A percentile compares a stretch with the other conserved stretches of the same genome.
Evolutionary conservation across 2,329 filamentous ascomycete species (phyloP).

Genomic region (Epichloe festucae): DNA sequence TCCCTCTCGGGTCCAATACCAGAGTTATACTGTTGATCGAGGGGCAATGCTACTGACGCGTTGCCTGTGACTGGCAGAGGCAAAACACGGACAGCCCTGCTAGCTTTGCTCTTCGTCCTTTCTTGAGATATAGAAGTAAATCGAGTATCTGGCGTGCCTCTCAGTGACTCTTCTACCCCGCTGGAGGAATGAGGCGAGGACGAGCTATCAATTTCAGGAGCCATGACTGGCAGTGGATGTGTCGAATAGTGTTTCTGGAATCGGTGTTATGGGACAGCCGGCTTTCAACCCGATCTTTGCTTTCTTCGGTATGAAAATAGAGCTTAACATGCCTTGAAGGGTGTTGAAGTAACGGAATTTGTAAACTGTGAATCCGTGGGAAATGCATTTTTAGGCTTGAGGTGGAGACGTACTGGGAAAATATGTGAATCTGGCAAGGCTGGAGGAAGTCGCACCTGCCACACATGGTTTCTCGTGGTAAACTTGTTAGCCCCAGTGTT

Average conservation of each 20-base stretch:
- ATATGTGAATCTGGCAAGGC: constrained; percentile 3
- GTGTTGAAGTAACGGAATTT: background rate
- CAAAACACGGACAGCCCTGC: constrained; percentile 18
- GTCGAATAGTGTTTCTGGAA: background rate
- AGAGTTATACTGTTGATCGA: constrained; percentile 13
- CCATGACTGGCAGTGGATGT: constrained; percentile 1
- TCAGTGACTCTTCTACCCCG: constrained; percentile 41
- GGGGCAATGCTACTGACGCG: constrained; percentile 12
- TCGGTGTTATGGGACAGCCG: background rate
- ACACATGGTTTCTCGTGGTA: background rate
- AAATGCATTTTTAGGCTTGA: background rate
- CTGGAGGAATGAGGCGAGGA: constrained; percentile 39
- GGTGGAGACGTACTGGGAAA: constrained; percentile 1
- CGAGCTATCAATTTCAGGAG: constrained; percentile 24
- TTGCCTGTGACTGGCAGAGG: constrained; percentile 13
- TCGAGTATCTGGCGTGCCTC: constrained; percentile 52
- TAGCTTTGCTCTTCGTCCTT: constrained; percentile 30
- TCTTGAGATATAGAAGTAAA: constrained; percentile 52
- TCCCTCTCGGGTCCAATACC: constrained; percentile 29
- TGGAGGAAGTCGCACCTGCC: constrained; percentile 5
- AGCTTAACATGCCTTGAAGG: background rate
- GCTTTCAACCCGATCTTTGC: background rate
- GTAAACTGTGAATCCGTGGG: background rate
- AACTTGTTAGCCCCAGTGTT: background rate
- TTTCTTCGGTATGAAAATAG: background rate